Conservation (phyloP, 202 grass and related monocot genomes). For the Panicum virgatum region DNA sequence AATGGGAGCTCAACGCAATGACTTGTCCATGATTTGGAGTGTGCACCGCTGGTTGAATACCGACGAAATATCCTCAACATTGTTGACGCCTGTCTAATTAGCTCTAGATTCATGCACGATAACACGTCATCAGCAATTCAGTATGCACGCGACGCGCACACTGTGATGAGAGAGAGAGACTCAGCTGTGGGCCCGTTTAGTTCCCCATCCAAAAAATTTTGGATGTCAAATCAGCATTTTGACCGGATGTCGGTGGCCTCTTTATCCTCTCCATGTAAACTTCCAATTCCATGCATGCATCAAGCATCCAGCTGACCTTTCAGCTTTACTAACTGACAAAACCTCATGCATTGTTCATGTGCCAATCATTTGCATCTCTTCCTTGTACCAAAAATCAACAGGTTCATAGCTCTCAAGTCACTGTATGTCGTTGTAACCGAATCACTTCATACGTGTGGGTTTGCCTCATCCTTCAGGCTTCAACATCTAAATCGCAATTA, state of each 20-base stretch:
- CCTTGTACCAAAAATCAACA: not conserved
- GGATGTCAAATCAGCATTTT: too few relatives aligned
- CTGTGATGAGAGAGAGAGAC: not conserved
- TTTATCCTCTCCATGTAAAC: not conserved
- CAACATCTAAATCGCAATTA: not conserved
- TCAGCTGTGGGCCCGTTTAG: too few relatives aligned
- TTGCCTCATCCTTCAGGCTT: not conserved
- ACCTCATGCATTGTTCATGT: not conserved
- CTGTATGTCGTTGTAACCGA: not conserved
- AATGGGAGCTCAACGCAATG: not conserved
- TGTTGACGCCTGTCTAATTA: not conserved
- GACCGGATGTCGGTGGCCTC: slow-evolving; percentile 1
- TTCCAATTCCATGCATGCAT: not conserved
- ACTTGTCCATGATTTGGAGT: not conserved
- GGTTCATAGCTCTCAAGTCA: not conserved
- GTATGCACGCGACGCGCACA: too few relatives aligned
- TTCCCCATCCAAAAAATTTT: too few relatives aligned
- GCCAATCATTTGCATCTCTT: not conserved
- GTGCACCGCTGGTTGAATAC: not conserved
- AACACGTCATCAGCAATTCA: too few relatives aligned
- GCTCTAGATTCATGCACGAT: not conserved
- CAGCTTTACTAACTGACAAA: not conserved
- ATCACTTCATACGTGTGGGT: not conserved
- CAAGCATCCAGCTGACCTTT: not conserved
- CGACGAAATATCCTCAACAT: not conserved